phyloP scores from a whole-genome alignment of 208 protist species.

The Giardia muris region DNA sequence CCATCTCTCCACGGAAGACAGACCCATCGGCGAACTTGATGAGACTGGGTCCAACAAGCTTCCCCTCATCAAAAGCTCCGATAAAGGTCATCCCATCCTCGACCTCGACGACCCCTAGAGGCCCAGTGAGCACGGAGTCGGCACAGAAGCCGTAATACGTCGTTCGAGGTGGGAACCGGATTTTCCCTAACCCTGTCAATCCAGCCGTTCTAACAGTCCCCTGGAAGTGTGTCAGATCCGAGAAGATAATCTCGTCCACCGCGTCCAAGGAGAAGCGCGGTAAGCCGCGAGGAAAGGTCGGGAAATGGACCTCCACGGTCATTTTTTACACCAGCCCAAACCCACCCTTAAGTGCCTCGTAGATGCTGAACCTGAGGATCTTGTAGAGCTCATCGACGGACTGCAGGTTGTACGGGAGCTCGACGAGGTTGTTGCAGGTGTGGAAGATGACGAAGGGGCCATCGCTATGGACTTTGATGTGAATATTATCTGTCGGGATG shows the following conservation, averaged over 20 bases:
- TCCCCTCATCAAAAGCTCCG: not conserved
- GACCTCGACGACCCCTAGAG: not conserved
- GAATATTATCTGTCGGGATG: not conserved
- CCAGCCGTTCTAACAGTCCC: too few species aligned
- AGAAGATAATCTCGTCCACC: too few species aligned
- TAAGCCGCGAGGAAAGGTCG: too few species aligned
- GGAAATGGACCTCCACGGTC: too few species aligned
- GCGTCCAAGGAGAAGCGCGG: too few species aligned
- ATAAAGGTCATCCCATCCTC: not conserved
- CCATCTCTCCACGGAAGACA: not conserved
- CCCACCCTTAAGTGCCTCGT: not conserved
- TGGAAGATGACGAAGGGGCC: not conserved
- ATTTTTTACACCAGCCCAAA: not conserved
- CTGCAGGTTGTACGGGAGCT: not conserved
- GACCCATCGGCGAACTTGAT: not conserved
- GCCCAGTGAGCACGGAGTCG: not conserved
- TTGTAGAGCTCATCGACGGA: not conserved
- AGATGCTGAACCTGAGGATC: not conserved
- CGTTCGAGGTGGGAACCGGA: not conserved
- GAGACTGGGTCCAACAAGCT: not conserved
- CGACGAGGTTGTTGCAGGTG: not conserved
- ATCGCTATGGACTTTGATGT: not conserved
- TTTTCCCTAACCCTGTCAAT: too few species aligned
- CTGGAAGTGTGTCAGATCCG: too few species aligned
- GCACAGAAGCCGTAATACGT: not conserved